Conservation (phyloP, 108 stramenopile genomes). For the Aurantiochytrium sp. region DNA sequence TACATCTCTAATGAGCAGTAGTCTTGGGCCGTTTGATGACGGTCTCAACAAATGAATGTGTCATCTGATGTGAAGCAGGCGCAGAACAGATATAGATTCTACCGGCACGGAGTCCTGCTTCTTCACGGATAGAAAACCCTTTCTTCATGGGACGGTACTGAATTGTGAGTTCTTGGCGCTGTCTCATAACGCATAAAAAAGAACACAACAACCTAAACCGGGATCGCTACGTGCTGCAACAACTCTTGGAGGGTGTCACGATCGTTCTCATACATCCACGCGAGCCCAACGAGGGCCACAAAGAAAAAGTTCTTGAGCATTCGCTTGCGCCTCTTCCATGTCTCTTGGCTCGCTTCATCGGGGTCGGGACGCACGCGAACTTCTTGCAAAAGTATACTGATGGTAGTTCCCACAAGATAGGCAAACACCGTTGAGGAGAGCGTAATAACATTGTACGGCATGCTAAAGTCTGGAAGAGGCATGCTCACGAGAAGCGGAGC, state of each 20-base stretch:
- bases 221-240: background rate
- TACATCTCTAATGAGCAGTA: no score
- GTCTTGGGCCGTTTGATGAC: no score
- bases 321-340: background rate
- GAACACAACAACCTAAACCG: background rate
- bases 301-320: background rate
- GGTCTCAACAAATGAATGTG: no score
- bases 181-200: no score
- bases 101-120: no score
- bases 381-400: background rate
- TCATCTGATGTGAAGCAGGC: no score
- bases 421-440: background rate
- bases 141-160: no score
- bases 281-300: background rate
- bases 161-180: no score
- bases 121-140: no score
- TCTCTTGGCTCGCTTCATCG: background rate
- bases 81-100: no score
- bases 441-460: conserved; percentile 4
- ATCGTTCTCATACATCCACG: conserved; percentile 7
- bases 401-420: background rate
- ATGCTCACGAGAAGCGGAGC: background rate
- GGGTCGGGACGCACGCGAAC: background rate
- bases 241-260: background rate
- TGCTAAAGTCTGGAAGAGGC: background rate